Conservation (phyloP, 805 yeast genomes). For the Saturnispora saitoi region DNA sequence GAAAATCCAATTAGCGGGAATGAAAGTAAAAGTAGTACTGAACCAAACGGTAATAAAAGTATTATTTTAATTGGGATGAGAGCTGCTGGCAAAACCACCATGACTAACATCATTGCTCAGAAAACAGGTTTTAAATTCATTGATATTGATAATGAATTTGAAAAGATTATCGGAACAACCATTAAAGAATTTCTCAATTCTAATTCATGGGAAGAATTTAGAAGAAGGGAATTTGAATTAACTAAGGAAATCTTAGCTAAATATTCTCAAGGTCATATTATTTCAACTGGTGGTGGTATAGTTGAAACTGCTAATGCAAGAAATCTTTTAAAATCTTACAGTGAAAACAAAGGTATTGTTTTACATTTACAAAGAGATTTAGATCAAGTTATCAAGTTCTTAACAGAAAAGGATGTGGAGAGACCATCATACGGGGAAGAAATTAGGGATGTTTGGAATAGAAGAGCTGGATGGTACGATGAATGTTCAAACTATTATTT, state of each 20-base stretch:
- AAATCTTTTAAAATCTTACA: slow-evolving; percentile 46
- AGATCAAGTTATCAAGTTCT: slow-evolving; percentile 66
- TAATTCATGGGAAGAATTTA: slow-evolving; percentile 83
- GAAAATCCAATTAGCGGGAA: slow-evolving; percentile 32
- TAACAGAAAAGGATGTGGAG: slow-evolving; percentile 62
- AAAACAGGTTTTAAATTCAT: slow-evolving; percentile 57
- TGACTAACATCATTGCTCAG: slow-evolving; percentile 71
- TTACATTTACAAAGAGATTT: slow-evolving; percentile 86
- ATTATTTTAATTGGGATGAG: slow-evolving; percentile 92
- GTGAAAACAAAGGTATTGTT: slow-evolving; percentile 63
- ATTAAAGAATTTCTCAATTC: slow-evolving; percentile 54
- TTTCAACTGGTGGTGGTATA: slow-evolving; percentile 96
- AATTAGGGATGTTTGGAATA: slow-evolving; percentile 71
- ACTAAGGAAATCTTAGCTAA: slow-evolving; percentile 41
- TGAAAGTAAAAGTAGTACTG: slow-evolving; percentile 10
- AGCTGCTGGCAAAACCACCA: slow-evolving; percentile 91
- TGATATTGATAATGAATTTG: slow-evolving; percentile 74
- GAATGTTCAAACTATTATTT: slow-evolving; percentile 73
- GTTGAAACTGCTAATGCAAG: slow-evolving; percentile 74
- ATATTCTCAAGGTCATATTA: slow-evolving; percentile 44
- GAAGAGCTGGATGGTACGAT: slow-evolving; percentile 71
- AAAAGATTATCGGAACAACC: slow-evolving; percentile 38
- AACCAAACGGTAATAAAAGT: slow-evolving; percentile 40
- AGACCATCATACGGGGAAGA: slow-evolving; percentile 86
- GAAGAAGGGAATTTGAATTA: slow-evolving; percentile 53